Conservation (phyloP, 108 stramenopile genomes). For the Conticribra weissflogii region DNA sequence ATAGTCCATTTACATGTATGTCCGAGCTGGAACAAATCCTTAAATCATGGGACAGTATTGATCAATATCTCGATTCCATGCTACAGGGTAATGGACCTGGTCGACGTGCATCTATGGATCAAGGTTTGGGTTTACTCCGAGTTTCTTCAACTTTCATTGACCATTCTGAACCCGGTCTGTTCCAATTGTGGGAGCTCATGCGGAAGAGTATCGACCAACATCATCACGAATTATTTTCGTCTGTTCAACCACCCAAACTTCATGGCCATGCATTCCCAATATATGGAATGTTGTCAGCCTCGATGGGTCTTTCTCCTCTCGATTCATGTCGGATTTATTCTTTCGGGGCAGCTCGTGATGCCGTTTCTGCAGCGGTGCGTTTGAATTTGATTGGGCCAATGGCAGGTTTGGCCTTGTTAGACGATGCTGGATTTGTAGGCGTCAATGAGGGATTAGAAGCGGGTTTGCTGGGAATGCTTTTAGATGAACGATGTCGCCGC, state of each 20-base stretch:
- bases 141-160: slow-evolving; percentile 60
- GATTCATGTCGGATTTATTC: slow-evolving; percentile 65
- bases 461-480: slow-evolving; percentile 25
- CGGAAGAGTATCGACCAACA: slow-evolving; percentile 10
- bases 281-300: slow-evolving; percentile 57
- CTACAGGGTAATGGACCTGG: slow-evolving; percentile 66
- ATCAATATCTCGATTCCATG: slow-evolving; percentile 55
- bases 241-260: slow-evolving; percentile 14
- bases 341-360: slow-evolving; percentile 77
- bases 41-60: slow-evolving; percentile 50
- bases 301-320: slow-evolving; percentile 39
- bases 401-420: slow-evolving; percentile 59
- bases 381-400: slow-evolving; percentile 79
- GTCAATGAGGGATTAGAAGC: slow-evolving; percentile 56
- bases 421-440: slow-evolving; percentile 50
- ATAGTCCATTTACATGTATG: not conserved
- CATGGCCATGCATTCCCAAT: slow-evolving; percentile 73
- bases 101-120: slow-evolving; percentile 77
- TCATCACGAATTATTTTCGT: not conserved
- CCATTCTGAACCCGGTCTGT: slow-evolving; percentile 2
- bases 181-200: slow-evolving; percentile 21
- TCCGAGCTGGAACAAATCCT: slow-evolving; percentile 14
- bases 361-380: slow-evolving; percentile 82
- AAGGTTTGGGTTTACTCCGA: slow-evolving; percentile 75
- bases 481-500: not conserved